Conservation (phyloP, 2,329 filamentous ascomycete genomes). For the Rasamsonia emersonii region DNA sequence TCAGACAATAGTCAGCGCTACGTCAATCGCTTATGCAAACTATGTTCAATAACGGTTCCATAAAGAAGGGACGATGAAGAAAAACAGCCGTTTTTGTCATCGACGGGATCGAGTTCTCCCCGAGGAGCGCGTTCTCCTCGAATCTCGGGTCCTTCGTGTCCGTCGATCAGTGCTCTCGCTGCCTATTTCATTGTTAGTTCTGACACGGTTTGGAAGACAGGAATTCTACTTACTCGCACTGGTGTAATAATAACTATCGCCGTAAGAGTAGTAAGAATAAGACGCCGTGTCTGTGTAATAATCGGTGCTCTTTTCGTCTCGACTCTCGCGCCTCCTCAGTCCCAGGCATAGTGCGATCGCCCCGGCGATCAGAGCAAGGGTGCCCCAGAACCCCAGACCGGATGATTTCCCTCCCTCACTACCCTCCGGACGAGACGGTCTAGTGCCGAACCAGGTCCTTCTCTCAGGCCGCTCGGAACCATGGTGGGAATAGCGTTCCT, state of each 20-base stretch:
- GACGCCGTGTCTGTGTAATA: slow-evolving; percentile 28
- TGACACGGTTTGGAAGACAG: neutral
- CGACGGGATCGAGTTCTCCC: slow-evolving; percentile 5
- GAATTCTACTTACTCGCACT: slow-evolving; percentile 29
- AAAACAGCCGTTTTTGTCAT: slow-evolving; percentile 1
- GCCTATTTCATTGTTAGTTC: slow-evolving; percentile 23
- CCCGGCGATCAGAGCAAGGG: slow-evolving; percentile 34
- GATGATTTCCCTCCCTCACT: slow-evolving; percentile 32
- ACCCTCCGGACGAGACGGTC: slow-evolving; percentile 23
- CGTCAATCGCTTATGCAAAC: no score
- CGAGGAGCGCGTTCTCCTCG: slow-evolving; percentile 9
- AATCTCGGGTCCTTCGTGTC: slow-evolving; percentile 21
- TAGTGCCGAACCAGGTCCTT: slow-evolving; percentile 35
- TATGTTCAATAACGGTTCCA: no score
- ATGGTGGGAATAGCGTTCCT: slow-evolving; percentile 30
- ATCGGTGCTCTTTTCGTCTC: slow-evolving; percentile 28
- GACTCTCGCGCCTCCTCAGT: slow-evolving; percentile 32
- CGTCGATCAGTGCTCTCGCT: slow-evolving; percentile 37
- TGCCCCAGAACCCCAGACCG: slow-evolving; percentile 30
- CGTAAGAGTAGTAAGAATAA: slow-evolving; percentile 32
- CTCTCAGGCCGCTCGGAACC: slow-evolving; percentile 18
- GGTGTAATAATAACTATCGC: slow-evolving; percentile 33
- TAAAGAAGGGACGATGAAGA: neutral
- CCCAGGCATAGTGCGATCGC: slow-evolving; percentile 39
- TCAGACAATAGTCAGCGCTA: no score